Base-by-base conservation (phyloP, 1,284 basidiomycete genomes). In the Wallemia mellicola region DNA sequence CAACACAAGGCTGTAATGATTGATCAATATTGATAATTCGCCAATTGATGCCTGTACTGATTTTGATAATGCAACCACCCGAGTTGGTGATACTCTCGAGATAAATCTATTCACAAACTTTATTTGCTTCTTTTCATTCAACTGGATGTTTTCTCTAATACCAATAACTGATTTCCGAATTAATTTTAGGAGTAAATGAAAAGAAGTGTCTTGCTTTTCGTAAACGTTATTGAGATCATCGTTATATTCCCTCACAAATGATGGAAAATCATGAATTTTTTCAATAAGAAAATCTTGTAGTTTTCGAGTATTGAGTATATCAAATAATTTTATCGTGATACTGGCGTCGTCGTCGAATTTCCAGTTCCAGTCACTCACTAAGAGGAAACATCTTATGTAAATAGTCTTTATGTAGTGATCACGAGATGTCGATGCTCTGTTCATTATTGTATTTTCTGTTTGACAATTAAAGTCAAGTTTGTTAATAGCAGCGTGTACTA, bases 201-300 rank as follows among this genome's bases (percentile, higher is more conserved):
- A 92, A 2, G 84, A 79, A 1, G 81, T 80, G 63, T 92, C 87
- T 15, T 69, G 68, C 24, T 75, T 71, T 58, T 76, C 67, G 56
- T 70, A 74, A n/a, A 73, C 68, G 15, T 72, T 73, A 1, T 86
- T 73, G 14, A 79, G 70, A 1, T 69, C 68, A 65, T 79, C 73
- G 64, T 84, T 74, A 60, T 76, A 75, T 19, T 79, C 67, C 22
- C 77, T 73, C 60, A 96, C 74, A 68, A 92, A 94, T 1, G 72
- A 70, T 1, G 89, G 84, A 65, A 83, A 88, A 62, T 85, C 83
- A 58, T 79, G 72, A 3, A 69, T 66, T 0, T 67, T 65, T 63
- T 96, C 89, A 19, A 79, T 78, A 0, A 77, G 75, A 28, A 95
- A 74, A 67, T 87, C 84, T 17, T 79, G 75, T 61, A 88, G 85